These are phyloP conservation scores for Halophytophthora polymorphica DNA, from an alignment of 352 stramenopile species.

Conservation along the genomic window DNA sequence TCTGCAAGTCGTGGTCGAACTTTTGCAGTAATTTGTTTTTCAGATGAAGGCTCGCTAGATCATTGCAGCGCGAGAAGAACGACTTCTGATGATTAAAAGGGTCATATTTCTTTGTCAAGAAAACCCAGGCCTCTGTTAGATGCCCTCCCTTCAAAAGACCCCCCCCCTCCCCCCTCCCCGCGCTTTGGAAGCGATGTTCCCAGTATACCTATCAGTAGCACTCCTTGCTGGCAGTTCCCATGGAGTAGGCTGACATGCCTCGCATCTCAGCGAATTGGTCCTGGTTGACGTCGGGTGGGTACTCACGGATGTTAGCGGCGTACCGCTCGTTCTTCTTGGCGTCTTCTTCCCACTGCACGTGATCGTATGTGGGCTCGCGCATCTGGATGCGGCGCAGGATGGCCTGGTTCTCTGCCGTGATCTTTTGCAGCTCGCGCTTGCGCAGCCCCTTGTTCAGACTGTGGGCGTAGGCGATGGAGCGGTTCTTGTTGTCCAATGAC, in stretches of 20 bases:
- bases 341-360: constrained; percentile 88
- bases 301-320: constrained; percentile 88
- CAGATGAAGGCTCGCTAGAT: no score
- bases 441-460: constrained; percentile 82
- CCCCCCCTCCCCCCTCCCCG: no score
- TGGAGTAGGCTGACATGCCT: constrained; percentile 58
- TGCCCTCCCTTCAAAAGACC: no score
- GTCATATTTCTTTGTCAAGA: constrained; percentile 11
- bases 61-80: background rate
- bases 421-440: constrained; percentile 86
- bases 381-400: constrained; percentile 90
- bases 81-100: constrained; percentile 13
- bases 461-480: constrained; percentile 67
- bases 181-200: background rate
- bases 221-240: constrained; percentile 33
- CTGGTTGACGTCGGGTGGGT: constrained; percentile 41
- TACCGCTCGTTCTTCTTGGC: constrained; percentile 83
- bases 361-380: constrained; percentile 88
- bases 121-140: no score
- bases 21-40: constrained; percentile 21
- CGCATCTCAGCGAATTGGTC: constrained; percentile 45
- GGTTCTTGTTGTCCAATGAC: constrained; percentile 85
- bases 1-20: constrained; percentile 31
- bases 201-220: constrained; percentile 24
- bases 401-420: constrained; percentile 83